Conservation (phyloP, 306 rosid species). For the Ormosia semicastrata region DNA sequence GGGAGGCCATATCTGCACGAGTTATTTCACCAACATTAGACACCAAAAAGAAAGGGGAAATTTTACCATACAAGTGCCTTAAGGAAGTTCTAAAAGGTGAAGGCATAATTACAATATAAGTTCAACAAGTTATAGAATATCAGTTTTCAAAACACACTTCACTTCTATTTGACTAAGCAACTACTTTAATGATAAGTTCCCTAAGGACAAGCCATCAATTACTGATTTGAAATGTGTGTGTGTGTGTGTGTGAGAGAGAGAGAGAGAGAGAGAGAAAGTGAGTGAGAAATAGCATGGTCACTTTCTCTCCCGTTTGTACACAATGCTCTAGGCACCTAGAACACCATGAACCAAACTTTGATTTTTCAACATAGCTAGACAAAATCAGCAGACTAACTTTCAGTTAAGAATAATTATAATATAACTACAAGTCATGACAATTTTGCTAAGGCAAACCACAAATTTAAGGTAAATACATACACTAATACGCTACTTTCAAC, state of each 20-base stretch:
- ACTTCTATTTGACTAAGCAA: conserved; percentile 18
- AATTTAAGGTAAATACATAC: background rate
- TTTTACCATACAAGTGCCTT: background rate
- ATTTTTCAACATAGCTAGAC: conserved; percentile 18
- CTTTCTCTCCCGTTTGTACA: background rate
- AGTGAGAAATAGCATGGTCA: background rate
- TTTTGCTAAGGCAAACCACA: background rate
- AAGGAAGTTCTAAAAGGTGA: conserved; percentile 15
- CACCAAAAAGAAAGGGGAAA: background rate
- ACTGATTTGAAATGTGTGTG: background rate
- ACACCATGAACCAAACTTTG: background rate
- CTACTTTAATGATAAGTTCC: background rate
- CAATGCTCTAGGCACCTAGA: conserved; percentile 9
- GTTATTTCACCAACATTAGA: conserved; percentile 21
- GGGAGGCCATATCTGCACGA: conserved; percentile 97
- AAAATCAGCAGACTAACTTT: background rate
- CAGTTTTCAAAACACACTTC: background rate
- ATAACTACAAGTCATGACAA: conserved; percentile 4
- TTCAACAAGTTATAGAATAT: conserved; percentile 4
- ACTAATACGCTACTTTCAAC: background rate
- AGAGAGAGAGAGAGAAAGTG: background rate
- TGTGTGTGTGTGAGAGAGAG: background rate
- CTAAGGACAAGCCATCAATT: background rate
- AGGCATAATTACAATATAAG: conserved; percentile 2
- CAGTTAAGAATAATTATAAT: background rate